Conservation (phyloP, 176 grass and related monocot genomes). For the Leersia perrieri region DNA sequence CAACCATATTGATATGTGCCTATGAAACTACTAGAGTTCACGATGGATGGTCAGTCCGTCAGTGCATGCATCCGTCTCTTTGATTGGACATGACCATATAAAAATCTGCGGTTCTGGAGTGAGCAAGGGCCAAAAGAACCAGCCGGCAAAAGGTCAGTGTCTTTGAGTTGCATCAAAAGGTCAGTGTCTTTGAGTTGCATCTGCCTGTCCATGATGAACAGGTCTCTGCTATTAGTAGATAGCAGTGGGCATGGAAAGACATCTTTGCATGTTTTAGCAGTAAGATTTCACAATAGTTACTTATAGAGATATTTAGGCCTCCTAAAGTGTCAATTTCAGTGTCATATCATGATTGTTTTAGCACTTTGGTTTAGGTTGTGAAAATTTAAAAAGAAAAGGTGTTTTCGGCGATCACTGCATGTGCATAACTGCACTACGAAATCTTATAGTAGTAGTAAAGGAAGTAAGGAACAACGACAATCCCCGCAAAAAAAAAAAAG, state of each 20-base stretch:
- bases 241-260: neutral
- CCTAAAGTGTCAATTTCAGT: neutral
- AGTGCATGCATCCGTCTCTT: neutral
- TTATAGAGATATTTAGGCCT: neutral
- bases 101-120: neutral
- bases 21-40: neutral
- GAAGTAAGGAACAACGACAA: neutral
- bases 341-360: neutral
- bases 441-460: too few species aligned
- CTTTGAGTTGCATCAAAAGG: neutral
- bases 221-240: neutral
- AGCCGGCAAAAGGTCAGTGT: neutral
- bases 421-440: neutral
- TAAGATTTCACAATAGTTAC: neutral
- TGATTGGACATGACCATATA: neutral
- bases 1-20: neutral
- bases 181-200: neutral
- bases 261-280: neutral
- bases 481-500: too few species aligned
- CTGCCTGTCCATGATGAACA: neutral
- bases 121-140: neutral
- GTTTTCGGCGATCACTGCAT: neutral
- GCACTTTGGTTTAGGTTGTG: neutral
- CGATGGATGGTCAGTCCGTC: neutral
- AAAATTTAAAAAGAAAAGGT: neutral